These are phyloP conservation scores for Serendipita sp. DNA, from an alignment of 768 basidiomycete species.

Conservation along the genomic window DNA sequence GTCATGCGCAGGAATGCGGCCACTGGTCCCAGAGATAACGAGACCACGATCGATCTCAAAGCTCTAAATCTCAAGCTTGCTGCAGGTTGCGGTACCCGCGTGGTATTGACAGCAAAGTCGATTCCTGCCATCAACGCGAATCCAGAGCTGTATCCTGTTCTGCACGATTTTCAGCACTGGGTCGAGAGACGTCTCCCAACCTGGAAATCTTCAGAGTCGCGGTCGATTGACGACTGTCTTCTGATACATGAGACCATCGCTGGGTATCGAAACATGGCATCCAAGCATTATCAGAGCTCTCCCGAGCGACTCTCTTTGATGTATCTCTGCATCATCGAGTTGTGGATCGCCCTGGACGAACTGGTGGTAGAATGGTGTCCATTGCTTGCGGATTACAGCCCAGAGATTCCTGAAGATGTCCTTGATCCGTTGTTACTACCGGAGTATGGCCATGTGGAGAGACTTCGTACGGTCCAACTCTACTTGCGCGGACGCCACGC, in stretches of 20 bases:
- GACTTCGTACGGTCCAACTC: conserved; percentile 17
- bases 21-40: not conserved
- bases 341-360: conserved; percentile 35
- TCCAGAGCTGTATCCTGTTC: not conserved
- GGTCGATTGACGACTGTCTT: not conserved
- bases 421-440: conserved; percentile 30
- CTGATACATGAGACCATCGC: not conserved
- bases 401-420: conserved; percentile 26
- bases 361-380: conserved; percentile 22
- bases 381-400: conserved; percentile 29
- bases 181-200: not conserved
- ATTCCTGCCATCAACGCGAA: not conserved
- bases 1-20: not conserved
- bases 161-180: not conserved
- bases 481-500: conserved; percentile 23
- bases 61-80: not conserved
- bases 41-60: not conserved
- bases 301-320: conserved; percentile 22
- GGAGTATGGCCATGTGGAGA: conserved; percentile 17
- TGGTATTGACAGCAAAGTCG: not conserved
- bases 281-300: not conserved
- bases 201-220: not conserved
- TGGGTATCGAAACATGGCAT: not conserved
- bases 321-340: conserved; percentile 30
- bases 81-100: not conserved